Evolutionary conservation across 2,329 filamentous ascomycete species (phyloP), one percentile per base, ranked within the genome.

Genomic region (Zelopaecilomyces penicillatus): DNA sequence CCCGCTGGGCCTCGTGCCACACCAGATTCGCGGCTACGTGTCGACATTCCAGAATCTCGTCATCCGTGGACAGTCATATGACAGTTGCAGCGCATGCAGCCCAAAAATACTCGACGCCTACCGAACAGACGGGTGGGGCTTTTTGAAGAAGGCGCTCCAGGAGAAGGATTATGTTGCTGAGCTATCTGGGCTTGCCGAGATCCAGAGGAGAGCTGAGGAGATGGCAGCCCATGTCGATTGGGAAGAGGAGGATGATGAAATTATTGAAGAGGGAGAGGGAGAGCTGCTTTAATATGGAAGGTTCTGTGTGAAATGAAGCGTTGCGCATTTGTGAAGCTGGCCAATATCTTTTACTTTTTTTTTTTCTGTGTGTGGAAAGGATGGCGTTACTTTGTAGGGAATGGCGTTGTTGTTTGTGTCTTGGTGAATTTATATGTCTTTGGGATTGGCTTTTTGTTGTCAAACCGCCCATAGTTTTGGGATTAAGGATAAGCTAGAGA

Each of bases 11-110:
- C 75, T 85, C 10, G 78, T 93, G 0, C 87, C 87, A 1, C 87
- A 94, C 61, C 85, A 87, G 51, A 81, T 93, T 42, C 82, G 87
- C 30, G 87, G 87, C 27, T 90, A 85, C 60, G 70, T 90, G 26
- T 78, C 80, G 31, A 83, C 74, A 4, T 93, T 87, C 62, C 78
- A 82, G 57, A 89, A 84, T 51, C 72, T 90, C 47, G 71, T 83
- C 33, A 82, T 93, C 52, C 79, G 76, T 43, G 86, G 86, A 6
- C 74, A 79, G 53, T 83, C 85, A 0, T 94, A 90, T 61, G 82
- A 88, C 45, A 83, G 81, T 62, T 94, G 87, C 64, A 88, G 85
- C 40, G 87, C 85, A 2, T 94, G 87, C 57, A 87, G 84, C 51
- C 75, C 76, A 31, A 78, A 74, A 37, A 80, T 94, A 29, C 63